phyloP scores from a whole-genome alignment of 2,329 filamentous ascomycete genomes.

The Sphaerulina vaccinii region DNA sequence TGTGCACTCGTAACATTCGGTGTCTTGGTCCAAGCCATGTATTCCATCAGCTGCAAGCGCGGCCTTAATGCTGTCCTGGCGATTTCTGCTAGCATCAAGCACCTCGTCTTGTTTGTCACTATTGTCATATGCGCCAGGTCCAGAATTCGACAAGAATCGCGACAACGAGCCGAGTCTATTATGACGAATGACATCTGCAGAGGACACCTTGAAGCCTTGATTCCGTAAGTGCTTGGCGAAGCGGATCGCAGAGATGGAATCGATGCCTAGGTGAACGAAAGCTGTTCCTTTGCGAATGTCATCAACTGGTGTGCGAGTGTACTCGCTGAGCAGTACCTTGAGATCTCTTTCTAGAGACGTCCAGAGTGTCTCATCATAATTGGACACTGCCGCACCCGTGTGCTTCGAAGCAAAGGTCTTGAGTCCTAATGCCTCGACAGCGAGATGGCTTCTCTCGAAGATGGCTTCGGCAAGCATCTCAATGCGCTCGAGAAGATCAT shows the following conservation, averaged over 20 bases:
- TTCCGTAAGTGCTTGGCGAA: slow-evolving; percentile 16
- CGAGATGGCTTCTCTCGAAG: slow-evolving; percentile 5
- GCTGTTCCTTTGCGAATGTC: slow-evolving; percentile 16
- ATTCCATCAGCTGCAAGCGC: neutral
- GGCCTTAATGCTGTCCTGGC: neutral
- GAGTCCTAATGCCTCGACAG: neutral
- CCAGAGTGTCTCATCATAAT: slow-evolving; percentile 11
- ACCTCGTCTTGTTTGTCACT: neutral
- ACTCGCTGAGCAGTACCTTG: slow-evolving; percentile 10
- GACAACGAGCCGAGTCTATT: slow-evolving; percentile 15
- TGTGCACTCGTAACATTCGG: slow-evolving; percentile 14
- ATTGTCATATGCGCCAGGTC: neutral
- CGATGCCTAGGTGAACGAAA: slow-evolving; percentile 21
- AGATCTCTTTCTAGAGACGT: slow-evolving; percentile 10
- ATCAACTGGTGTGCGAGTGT: slow-evolving; percentile 1
- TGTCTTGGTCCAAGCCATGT: neutral
- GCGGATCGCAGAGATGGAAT: slow-evolving; percentile 22
- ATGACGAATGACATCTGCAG: slow-evolving; percentile 15
- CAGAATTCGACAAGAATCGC: neutral
- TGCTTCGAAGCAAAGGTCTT: neutral
- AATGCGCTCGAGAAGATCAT: slow-evolving; percentile 13
- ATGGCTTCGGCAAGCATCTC: slow-evolving; percentile 17
- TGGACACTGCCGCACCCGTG: neutral
- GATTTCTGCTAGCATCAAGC: neutral
- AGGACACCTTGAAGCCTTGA: slow-evolving; percentile 17